Evolutionary conservation across 2,329 filamentous ascomycete genomes (phyloP), one percentile per base, ranked within the genome.

Genomic region (Phialocephala sp.): DNA sequence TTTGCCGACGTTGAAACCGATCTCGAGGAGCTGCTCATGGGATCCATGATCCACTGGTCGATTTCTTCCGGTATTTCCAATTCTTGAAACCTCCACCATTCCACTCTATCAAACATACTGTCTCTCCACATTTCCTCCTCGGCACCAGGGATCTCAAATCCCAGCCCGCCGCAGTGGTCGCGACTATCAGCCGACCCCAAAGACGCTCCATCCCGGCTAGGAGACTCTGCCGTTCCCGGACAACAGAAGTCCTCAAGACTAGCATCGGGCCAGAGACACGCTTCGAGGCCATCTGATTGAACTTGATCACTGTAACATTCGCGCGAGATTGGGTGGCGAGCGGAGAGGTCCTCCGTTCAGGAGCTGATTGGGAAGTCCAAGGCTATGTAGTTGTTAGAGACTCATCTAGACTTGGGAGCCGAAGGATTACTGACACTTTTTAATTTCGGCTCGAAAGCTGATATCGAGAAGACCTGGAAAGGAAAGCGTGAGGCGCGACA

Each of bases 231-330:
- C 58, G 47, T 37, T 68, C 63, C 60, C 66, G 66, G 47, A 11
- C 59, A 39, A 52, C 60, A 64, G 52, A 61, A 54, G 22, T 62
- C 59, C 50, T 54, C 50, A n/a, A 54, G 50, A 54, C 50, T 54
- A 54, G 50, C 50, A 54, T 18, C 24, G 27, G 50, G 50, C 24
- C 50, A 54, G 24, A 54, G 50, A 9, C 63, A 60, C 58, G 54
- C 41, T 60, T 58, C 60, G 52, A 64, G 60, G 24, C 36, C 45
- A 43, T 50, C 58, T 63, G 66, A 68, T 60, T 66, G 66, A 63
- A 55, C 60, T 63, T 63, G 66, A 66, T 66, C 55, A 65, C 63
- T 65, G 15, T 61, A 35, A 58, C 63, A 65, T 65, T 58, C 41
- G 39, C 58, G 58, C 54, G 37, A 41, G 45, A 65, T 65, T 39